Base-by-base conservation (phyloP, 83 land plant species). In the Picea abies region DNA sequence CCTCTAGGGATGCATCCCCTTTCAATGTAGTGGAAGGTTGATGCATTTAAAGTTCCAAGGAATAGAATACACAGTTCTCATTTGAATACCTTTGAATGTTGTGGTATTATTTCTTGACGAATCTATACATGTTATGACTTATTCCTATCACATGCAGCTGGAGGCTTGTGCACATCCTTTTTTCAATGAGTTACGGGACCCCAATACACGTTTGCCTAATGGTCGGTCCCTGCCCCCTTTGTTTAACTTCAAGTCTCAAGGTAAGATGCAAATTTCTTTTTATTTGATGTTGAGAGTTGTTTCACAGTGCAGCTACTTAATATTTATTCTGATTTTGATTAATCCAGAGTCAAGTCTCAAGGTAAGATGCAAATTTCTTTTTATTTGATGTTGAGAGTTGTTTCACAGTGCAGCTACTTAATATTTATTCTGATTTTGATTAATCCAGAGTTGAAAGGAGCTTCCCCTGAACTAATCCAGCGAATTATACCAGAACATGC, bases 151-250 rank as follows among this genome's bases (percentile, higher is more conserved):
- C 12, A 70, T 82, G 78, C 85, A 93, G 95, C 78, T 93, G 86
- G 96, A 93, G 63, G 96, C 96, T 20, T 92, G 94, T 88, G 90
- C 90, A n/a, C 94, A 92, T 76, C 89, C 89, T 5, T 92, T 92
- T 84, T 93, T 93, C 81, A 92, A 93, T 79, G 92, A 82, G n/a
- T 84, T 93, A 81, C 79, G 94, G 82, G 91, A 91, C 41, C 90
- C 96, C 4, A 91, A 88, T 72, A 82, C 89, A 0, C 85, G 88
- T 61, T 82, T 93, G 78, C 94, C 92, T 14, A 90, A 87, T 84
- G 96, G 94, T 1, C 84, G 78, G 41, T 83, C 92, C 5, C 71
- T 93, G 22, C 96, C 96, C 23, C 90, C 96, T 66, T 63, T 93
- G 25, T 93, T 91, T 83, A 80, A 93, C 71, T 93, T 93, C 90